These are phyloP conservation scores for Saccharum officinarum DNA, from an alignment of 176 grass and related monocot species.

Conservation along the genomic window DNA sequence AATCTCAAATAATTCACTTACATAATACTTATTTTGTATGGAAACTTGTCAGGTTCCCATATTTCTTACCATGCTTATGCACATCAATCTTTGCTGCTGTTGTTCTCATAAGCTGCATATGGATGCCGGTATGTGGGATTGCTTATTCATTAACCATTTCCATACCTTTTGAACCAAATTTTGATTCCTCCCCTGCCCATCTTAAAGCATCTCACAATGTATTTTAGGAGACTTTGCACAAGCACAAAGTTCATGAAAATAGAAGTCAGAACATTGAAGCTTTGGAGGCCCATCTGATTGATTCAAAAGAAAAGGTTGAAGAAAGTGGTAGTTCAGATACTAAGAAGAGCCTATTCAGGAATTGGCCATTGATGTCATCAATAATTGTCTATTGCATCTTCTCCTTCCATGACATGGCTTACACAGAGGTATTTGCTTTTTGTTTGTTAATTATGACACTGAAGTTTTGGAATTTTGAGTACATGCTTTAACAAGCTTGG, in stretches of 20 bases:
- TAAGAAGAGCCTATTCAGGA: conserved; percentile 79
- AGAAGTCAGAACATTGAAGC: conserved; percentile 40
- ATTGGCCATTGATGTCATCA: conserved; percentile 97
- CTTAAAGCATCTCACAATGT: conserved; percentile 6
- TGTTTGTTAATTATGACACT: not conserved
- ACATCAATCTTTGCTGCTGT: conserved; percentile 63
- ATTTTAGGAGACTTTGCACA: conserved; percentile 85
- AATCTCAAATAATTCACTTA: conserved; percentile 11
- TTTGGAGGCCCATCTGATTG: conserved; percentile 58
- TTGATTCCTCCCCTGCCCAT: not conserved
- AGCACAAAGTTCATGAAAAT: conserved; percentile 45
- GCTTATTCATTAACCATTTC: not conserved
- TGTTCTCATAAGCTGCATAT: conserved; percentile 84
- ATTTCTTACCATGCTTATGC: conserved; percentile 83
- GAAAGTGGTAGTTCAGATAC: conserved; percentile 30
- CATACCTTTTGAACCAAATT: not conserved
- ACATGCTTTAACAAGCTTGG: conserved; percentile 15
- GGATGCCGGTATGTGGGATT: conserved; percentile 80
- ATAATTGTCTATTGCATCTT: conserved; percentile 83
- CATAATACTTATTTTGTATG: conserved; percentile 25
- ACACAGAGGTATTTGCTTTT: conserved; percentile 56
- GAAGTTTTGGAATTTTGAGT: not conserved
- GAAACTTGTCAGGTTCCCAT: conserved; percentile 65
- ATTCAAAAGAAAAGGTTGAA: conserved; percentile 40
- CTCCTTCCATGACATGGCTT: conserved; percentile 94